Percentiles rank a stretch among this genome's conserved stretches.
phyloP scores from a whole-genome alignment of 2,329 filamentous ascomycete genomes.

The Aspergillus viridinutans region DNA sequence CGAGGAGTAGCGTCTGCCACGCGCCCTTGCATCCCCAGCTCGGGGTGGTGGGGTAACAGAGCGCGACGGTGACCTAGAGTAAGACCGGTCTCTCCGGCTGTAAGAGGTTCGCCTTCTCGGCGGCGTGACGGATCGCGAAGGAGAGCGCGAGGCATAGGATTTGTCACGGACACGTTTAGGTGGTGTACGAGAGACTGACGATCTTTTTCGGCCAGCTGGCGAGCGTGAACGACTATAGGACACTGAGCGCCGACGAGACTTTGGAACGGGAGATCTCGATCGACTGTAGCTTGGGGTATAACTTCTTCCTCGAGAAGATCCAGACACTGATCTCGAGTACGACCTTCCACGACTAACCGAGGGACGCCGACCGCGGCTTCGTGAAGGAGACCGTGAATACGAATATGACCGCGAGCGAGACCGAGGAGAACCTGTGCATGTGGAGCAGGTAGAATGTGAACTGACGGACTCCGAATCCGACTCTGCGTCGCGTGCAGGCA shows the following conservation, averaged over 20 bases:
- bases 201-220: slow-evolving; percentile 11
- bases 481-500: slow-evolving; percentile 57
- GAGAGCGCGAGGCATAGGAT: slow-evolving; percentile 24
- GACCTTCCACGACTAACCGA: slow-evolving; percentile 24
- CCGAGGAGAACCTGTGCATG: slow-evolving; percentile 31
- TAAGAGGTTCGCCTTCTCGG: slow-evolving; percentile 19
- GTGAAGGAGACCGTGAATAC: slow-evolving; percentile 34
- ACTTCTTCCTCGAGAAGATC: slow-evolving; percentile 26
- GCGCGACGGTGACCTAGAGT: slow-evolving; percentile 30
- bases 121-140: slow-evolving; percentile 33
- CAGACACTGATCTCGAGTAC: slow-evolving; percentile 29
- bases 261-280: slow-evolving; percentile 32
- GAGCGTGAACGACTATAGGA: slow-evolving; percentile 34
- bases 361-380: slow-evolving; percentile 23
- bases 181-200: slow-evolving; percentile 28
- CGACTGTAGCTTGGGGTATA: slow-evolving; percentile 26
- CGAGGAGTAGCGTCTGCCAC: slow-evolving; percentile 20
- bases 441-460: slow-evolving; percentile 35
- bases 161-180: slow-evolving; percentile 22
- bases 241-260: slow-evolving; percentile 26
- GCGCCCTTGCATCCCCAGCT: slow-evolving; percentile 10
- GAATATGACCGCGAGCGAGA: slow-evolving; percentile 43
- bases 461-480: slow-evolving; percentile 63
- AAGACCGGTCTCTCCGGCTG: slow-evolving; percentile 24
- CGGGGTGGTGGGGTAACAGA: slow-evolving; percentile 27